Conservation (phyloP, 345 rosid genomes). For the Populus simonii region DNA sequence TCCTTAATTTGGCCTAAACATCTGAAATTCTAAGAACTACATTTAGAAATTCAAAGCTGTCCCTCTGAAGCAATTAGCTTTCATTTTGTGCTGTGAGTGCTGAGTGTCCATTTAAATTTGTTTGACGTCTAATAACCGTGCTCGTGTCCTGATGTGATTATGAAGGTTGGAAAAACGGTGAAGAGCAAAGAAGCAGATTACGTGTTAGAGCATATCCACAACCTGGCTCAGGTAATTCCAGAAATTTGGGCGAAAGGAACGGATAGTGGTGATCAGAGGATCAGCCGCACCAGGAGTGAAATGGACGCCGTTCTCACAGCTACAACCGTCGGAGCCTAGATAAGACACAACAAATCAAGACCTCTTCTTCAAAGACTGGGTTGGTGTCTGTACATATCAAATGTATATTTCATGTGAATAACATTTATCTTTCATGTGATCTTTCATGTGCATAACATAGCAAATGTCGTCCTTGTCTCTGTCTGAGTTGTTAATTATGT, state of each 20-base stretch:
- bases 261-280: constrained; percentile 35
- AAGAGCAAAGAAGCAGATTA: constrained; percentile 69
- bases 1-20: not conserved
- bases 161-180: constrained; percentile 64
- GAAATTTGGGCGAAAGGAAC: constrained; percentile 51
- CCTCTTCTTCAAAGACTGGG: not conserved
- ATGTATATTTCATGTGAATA: not conserved
- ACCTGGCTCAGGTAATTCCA: constrained; percentile 55
- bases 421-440: no score
- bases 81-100: not conserved
- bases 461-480: not conserved
- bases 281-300: constrained; percentile 43
- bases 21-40: not conserved
- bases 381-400: constrained; percentile 3
- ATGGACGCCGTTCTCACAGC: constrained; percentile 43
- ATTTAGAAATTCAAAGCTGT: not conserved
- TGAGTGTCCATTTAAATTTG: not conserved
- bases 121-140: not conserved
- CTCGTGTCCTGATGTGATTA: not conserved
- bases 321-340: constrained; percentile 59
- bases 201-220: constrained; percentile 42
- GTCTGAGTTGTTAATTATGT: not conserved
- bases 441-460: not conserved
- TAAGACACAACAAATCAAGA: not conserved
- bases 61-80: not conserved